Percentiles rank a stretch among this genome's conserved stretches.
Conservation (phyloP, 2,329 filamentous ascomycete genomes). For the Cladorrhinum sp. region DNA sequence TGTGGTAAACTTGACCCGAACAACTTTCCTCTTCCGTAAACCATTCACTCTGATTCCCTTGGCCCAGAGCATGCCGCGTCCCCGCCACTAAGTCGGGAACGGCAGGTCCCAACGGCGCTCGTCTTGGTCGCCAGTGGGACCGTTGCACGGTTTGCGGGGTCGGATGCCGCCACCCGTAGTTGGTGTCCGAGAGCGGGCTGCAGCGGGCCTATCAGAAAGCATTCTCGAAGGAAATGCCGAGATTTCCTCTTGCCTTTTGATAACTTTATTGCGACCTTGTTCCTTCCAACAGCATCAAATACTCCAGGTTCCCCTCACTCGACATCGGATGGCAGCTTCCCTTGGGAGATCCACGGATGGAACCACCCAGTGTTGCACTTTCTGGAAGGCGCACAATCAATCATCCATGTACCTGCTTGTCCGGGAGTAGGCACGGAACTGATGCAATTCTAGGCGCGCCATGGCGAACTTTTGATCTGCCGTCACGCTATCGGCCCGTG, state of each 20-base stretch:
- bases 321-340: background rate
- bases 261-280: background rate
- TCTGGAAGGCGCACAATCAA: slow-evolving; percentile 7
- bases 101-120: slow-evolving; percentile 18
- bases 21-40: slow-evolving; percentile 11
- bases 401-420: slow-evolving; percentile 2
- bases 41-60: too few relatives aligned
- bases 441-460: background rate
- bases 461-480: background rate
- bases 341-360: background rate
- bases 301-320: background rate
- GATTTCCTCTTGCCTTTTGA: background rate
- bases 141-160: slow-evolving; percentile 3
- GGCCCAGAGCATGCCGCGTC: slow-evolving; percentile 1
- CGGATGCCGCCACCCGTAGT: background rate
- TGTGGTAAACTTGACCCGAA: slow-evolving; percentile 5
- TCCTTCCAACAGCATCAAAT: background rate
- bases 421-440: slow-evolving; percentile 4
- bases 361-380: background rate
- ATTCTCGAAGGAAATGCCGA: background rate
- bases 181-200: background rate
- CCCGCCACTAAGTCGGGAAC: slow-evolving; percentile 19
- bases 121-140: background rate
- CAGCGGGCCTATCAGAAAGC: background rate
- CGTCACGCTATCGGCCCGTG: background rate